These are phyloP conservation scores for Starmerella vaccinii DNA, from an alignment of 805 yeast species.

Conservation along the genomic window DNA sequence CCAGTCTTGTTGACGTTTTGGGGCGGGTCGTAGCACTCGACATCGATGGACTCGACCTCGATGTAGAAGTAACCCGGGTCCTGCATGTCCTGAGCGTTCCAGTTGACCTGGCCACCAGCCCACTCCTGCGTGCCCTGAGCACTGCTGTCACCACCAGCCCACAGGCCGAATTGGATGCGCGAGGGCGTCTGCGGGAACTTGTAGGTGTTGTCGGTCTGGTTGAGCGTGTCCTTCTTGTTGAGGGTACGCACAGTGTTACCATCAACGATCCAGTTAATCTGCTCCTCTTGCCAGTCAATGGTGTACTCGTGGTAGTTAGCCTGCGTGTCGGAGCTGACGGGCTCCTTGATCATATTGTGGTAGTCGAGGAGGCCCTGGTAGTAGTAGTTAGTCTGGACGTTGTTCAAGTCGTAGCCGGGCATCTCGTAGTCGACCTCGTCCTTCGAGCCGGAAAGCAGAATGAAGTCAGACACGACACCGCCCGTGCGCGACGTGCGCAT, in stretches of 20 bases:
- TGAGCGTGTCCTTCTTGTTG: constrained; percentile 43
- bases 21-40: constrained; percentile 70
- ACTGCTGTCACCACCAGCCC: constrained; percentile 45
- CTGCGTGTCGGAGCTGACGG: constrained; percentile 44
- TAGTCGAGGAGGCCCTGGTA: constrained; percentile 64
- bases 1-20: constrained; percentile 39
- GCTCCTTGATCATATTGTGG: constrained; percentile 42
- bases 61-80: constrained; percentile 77
- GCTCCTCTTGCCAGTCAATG: constrained; percentile 73
- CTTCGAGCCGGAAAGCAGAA: constrained; percentile 69
- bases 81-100: constrained; percentile 44
- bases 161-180: constrained; percentile 55
- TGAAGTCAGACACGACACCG: constrained; percentile 80
- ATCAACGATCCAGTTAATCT: constrained; percentile 61
- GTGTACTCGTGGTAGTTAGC: constrained; percentile 63
- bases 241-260: constrained; percentile 59
- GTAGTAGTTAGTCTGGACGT: constrained; percentile 71
- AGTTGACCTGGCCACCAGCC: constrained; percentile 82
- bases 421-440: constrained; percentile 88
- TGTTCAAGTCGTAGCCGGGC: constrained; percentile 60
- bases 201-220: constrained; percentile 47
- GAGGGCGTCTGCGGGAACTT: constrained; percentile 90
- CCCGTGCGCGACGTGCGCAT: constrained; percentile 61
- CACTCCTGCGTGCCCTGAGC: constrained; percentile 57
- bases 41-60: constrained; percentile 46